Base-by-base conservation (phyloP, 2,329 filamentous ascomycete genomes). In the Chrysoporthe deuterocubensis region DNA sequence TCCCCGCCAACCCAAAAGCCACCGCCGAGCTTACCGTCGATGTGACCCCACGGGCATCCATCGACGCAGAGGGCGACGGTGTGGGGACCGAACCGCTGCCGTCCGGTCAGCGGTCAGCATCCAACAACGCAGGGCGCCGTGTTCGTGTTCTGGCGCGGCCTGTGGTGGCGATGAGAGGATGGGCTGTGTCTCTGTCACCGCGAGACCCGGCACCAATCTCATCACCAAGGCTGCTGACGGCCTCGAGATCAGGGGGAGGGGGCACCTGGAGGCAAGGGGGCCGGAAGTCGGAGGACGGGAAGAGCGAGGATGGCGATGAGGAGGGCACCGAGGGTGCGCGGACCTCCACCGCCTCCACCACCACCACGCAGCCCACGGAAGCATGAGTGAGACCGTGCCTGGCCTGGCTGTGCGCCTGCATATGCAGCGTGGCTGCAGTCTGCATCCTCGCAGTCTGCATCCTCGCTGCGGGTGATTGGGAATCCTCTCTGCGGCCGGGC, bases 401-500 rank as follows among this genome's bases (percentile, higher is more conserved):
- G 48, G 48, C n/a, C 48, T 26, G 48, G 48, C 26, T 52, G 48
- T n/a, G 21, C 48, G 26, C 48, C 48, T 52, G 50, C 50, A 52
- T 52, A 52, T 52, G 50, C 50, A 52, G 6, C 21, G 37, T 40
- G 37, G 37, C 37, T 40, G 37, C 37, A 40, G 21, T 4, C 14
- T 50, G 48, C n/a, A 50, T 50, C n/a, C 46, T 32, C 21, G 48
- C 37, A 40, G 9, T 40, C 6, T 40, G 37, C 37, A 40, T 40
- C 48, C 48, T 52, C 9, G 50, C 50, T 54, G 50, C 50, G 50
- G 50, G 50, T 54, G 21, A 52, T 52, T 54, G 50, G 32, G 50
- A 54, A 54, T 54, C 50, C 50, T 54, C 14, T 54, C 21, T 11
- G 9, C 16, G 50, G 26, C 26, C 50, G 48, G 21, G n/a, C 50